Evolutionary conservation across 306 rosid species (phyloP), one percentile per base, ranked within the genome.

Genomic region (Vigna trinervia): DNA sequence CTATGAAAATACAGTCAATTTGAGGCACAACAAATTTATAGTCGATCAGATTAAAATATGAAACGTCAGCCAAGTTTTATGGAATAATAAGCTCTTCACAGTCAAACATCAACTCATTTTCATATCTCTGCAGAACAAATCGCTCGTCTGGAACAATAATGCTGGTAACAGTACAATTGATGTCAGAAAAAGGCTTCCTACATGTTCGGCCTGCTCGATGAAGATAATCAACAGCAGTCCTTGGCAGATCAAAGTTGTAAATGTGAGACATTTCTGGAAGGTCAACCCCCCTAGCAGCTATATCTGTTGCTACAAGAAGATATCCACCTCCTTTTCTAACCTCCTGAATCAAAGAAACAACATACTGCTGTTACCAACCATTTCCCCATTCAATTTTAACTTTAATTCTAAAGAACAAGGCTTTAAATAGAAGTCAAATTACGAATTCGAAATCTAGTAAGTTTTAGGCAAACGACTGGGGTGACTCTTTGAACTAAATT

Each of bases 191-290:
- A 26, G 97, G 98, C 71, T 90, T 92, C 82, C 97, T 90, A 70
- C 98, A 91, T 5, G 98, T 85, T 78, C 98, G 85, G 71, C 98
- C 97, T 22, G 98, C 98, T 53, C 97, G 96, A 76, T 95, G 98
- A 85, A 95, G 96, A 83, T 92, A 92, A 86, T 90, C 97, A 15
- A 84, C 30, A 38, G 89, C 93, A 74, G 87, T 89, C 85, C 85
- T 91, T 34, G 98, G 98, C 17, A 88, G 86, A 83, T 95, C 92
- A 73, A 86, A 88, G 86, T 95, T 95, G 93, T 90, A 95, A 64
- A 90, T 92, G 84, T 90, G 96, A 68, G 97, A 90, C 78, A 92
- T 92, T 81, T 95, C 94, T 14, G 92, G 97, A 76, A 95, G 79
- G 79, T 95, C 98, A 78, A 95, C 88, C 77, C 98, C 96, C 84